Conservation (phyloP, 2,329 filamentous ascomycete species). For the Sporothrix pallida region DNA sequence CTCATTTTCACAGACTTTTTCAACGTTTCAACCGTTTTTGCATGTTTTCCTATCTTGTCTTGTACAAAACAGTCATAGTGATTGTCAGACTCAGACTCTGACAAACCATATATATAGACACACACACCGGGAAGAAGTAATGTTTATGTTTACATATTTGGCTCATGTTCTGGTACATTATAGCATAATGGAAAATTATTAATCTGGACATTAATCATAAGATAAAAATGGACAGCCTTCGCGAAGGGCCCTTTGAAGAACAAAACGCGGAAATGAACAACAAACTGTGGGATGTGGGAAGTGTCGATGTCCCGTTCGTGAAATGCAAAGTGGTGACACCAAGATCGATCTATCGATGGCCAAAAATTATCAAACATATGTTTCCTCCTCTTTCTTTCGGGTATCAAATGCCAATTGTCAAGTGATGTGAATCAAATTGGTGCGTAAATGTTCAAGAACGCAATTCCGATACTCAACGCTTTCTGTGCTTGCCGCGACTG, state of each 20-base stretch:
- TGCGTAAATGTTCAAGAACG: not conserved
- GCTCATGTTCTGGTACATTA: constrained; percentile 6
- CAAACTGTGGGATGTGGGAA: not conserved
- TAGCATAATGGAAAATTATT: not conserved
- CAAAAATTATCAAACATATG: not conserved
- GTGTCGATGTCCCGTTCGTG: not conserved
- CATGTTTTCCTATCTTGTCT: not conserved
- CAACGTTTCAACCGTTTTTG: not conserved
- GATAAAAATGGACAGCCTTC: not conserved
- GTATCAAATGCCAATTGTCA: not conserved
- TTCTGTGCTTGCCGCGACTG: not conserved
- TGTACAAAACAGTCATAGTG: no score
- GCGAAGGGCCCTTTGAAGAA: not conserved
- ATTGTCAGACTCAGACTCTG: not conserved
- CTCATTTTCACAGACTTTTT: not conserved
- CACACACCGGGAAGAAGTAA: not conserved
- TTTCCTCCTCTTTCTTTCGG: constrained; percentile 10
- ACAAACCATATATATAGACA: constrained; percentile 12
- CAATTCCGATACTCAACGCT: not conserved
- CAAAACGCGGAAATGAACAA: no score
- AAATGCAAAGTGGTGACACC: constrained; percentile 13
- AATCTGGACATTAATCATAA: constrained; percentile 8
- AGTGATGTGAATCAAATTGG: not conserved
- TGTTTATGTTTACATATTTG: not conserved
- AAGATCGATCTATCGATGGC: constrained; percentile 19